Conservation (phyloP, 495 filamentous ascomycete genomes). For the Pseudoneurospora amorphoporcata region DNA sequence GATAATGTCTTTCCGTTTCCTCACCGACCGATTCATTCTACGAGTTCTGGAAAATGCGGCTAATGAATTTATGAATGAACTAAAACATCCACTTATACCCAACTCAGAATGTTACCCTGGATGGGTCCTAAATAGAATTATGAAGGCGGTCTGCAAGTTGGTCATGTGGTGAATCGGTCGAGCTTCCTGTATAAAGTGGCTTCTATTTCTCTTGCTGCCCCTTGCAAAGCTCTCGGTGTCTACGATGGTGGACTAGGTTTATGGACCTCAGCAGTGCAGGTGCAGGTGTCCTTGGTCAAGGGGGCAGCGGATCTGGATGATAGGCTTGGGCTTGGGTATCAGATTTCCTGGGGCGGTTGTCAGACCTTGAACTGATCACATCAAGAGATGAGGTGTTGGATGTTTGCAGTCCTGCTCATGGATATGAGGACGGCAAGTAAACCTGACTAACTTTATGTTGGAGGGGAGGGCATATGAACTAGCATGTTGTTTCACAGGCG, state of each 20-base stretch:
- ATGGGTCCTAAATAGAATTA: not conserved
- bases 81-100: not conserved
- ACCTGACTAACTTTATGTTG: not conserved
- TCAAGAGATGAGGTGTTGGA: not conserved
- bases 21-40: not conserved
- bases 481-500: not conserved
- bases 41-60: not conserved
- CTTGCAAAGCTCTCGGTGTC: not conserved
- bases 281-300: not conserved
- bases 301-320: not conserved
- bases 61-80: not conserved
- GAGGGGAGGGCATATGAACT: not conserved
- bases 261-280: not conserved
- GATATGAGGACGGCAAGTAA: not conserved
- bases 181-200: not conserved
- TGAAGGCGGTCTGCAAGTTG: not conserved
- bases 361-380: not conserved
- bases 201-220: not conserved
- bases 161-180: not conserved
- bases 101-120: not conserved
- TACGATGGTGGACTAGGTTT: not conserved
- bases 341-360: not conserved
- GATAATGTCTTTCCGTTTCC: not conserved
- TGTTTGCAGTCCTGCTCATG: not conserved
- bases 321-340: not conserved